phyloP scores from a whole-genome alignment of 2,329 filamentous ascomycete species.

The Penicillium fuscoglaucum region DNA sequence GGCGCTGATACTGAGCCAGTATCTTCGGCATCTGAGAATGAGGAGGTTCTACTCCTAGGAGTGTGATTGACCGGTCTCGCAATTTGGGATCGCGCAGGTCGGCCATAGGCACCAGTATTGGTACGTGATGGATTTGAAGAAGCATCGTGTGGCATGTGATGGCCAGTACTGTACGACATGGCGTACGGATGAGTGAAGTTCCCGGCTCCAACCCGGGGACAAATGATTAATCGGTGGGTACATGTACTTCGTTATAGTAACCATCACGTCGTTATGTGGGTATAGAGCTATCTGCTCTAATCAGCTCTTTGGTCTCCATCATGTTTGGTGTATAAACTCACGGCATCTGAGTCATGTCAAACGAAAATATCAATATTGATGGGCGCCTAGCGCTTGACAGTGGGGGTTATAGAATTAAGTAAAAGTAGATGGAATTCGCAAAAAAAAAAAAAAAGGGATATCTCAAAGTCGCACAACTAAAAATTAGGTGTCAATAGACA shows the following conservation, averaged over 20 bases:
- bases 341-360: constrained; percentile 5
- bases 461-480: constrained; percentile 14
- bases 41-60: constrained; percentile 28
- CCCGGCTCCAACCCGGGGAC: constrained; percentile 31
- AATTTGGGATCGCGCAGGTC: constrained; percentile 29
- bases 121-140: constrained; percentile 25
- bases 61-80: constrained; percentile 26
- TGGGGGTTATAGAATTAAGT: constrained; percentile 8
- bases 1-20: constrained; percentile 20
- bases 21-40: constrained; percentile 33
- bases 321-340: neutral
- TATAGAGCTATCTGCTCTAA: neutral
- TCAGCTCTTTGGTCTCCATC: neutral
- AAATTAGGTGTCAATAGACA: constrained; percentile 10
- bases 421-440: constrained; percentile 1
- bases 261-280: constrained; percentile 30
- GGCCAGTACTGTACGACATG: constrained; percentile 40
- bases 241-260: constrained; percentile 28
- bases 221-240: constrained; percentile 25
- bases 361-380: constrained; percentile 2
- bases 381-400: neutral
- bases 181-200: constrained; percentile 29
- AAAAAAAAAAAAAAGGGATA: neutral
- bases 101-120: constrained; percentile 20
- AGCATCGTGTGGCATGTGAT: constrained; percentile 33